Conservation (phyloP, 2,329 filamentous ascomycete genomes). For the Talaromyces pinophilus region DNA sequence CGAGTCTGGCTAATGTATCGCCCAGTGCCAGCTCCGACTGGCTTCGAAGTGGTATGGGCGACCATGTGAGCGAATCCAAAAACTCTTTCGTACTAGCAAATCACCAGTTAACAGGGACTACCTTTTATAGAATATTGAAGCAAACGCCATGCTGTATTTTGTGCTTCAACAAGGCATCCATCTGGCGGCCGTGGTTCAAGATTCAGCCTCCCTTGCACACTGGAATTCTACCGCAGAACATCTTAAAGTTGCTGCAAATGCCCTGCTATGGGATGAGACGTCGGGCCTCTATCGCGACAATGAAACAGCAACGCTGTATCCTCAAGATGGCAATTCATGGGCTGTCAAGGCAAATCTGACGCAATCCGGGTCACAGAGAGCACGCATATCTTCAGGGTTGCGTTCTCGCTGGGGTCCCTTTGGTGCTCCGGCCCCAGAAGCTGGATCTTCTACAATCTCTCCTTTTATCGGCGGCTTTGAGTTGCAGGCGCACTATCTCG, state of each 20-base stretch:
- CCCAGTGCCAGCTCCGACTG: constrained; percentile 47
- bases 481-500: constrained; percentile 46
- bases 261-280: constrained; percentile 31
- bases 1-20: constrained; percentile 48
- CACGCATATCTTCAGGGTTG: constrained; percentile 46
- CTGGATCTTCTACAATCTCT: constrained; percentile 39
- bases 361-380: constrained; percentile 26
- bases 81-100: neutral
- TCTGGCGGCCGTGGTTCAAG: neutral
- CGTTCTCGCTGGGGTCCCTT: constrained; percentile 46
- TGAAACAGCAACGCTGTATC: constrained; percentile 8
- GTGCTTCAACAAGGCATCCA: neutral
- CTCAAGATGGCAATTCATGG: constrained; percentile 17
- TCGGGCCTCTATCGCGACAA: constrained; percentile 34
- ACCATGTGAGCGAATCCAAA: constrained; percentile 31
- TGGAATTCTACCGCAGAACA: constrained; percentile 28
- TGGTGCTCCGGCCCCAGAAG: constrained; percentile 50
- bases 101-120: neutral
- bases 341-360: constrained; percentile 4
- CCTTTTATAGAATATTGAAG: neutral
- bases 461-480: constrained; percentile 49
- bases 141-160: constrained; percentile 16
- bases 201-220: neutral
- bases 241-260: constrained; percentile 33
- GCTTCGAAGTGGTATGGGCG: constrained; percentile 54